Conservation (phyloP, 1,139 yeast species). For the Scheffersomyces segobiensis region DNA sequence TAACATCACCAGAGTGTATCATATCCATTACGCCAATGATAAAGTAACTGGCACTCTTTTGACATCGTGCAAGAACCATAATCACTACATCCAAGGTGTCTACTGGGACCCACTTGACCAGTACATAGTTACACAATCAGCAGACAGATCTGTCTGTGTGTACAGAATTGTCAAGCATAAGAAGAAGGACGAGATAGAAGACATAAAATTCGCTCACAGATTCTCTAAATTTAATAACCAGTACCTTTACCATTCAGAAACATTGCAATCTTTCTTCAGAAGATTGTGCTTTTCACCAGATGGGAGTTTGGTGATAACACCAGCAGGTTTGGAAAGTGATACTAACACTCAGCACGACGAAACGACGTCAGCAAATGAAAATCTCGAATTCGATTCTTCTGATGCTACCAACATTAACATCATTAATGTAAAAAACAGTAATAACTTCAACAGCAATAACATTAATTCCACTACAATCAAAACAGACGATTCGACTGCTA, state of each 20-base stretch:
- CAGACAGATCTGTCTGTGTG: slow-evolving; percentile 79
- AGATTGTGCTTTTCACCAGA: slow-evolving; percentile 86
- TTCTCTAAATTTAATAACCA: slow-evolving; percentile 29
- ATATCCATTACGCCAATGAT: slow-evolving; percentile 23
- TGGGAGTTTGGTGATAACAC: slow-evolving; percentile 76
- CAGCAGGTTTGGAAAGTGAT: slow-evolving; percentile 61
- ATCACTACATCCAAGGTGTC: slow-evolving; percentile 93
- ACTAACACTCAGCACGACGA: slow-evolving; percentile 30
- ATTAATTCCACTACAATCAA: slow-evolving; percentile 1
- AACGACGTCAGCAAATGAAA: not conserved
- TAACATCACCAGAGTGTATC: slow-evolving; percentile 71
- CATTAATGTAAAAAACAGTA: slow-evolving; percentile 7
- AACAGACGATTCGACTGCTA: not conserved
- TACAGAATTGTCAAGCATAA: slow-evolving; percentile 29
- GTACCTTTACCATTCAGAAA: slow-evolving; percentile 75
- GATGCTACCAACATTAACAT: slow-evolving; percentile 3
- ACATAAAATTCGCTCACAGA: slow-evolving; percentile 18
- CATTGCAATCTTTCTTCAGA: slow-evolving; percentile 86
- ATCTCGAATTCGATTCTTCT: slow-evolving; percentile 4
- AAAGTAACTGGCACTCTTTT: slow-evolving; percentile 56
- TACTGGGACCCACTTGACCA: slow-evolving; percentile 89
- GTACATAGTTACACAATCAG: slow-evolving; percentile 82
- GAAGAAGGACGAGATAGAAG: slow-evolving; percentile 24
- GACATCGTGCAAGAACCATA: slow-evolving; percentile 68
- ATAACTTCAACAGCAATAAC: slow-evolving; percentile 12